Conservation (phyloP, 176 grass and related monocot species). For the Oryza meridionalis region DNA sequence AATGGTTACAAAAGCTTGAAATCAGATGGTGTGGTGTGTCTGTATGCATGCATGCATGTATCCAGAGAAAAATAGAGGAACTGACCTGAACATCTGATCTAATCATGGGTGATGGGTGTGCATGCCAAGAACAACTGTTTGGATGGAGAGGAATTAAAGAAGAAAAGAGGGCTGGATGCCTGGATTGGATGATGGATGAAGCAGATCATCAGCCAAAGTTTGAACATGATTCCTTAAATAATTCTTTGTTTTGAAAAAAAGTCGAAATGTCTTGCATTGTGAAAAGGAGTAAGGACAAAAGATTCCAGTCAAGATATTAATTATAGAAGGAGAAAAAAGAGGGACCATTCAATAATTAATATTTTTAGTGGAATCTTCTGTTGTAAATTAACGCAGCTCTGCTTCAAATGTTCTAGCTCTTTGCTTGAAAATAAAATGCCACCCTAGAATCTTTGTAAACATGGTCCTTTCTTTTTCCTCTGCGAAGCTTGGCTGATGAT, state of each 20-base stretch:
- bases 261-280: too few relatives aligned
- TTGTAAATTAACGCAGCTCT: neutral
- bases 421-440: neutral
- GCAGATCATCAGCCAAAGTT: too few relatives aligned
- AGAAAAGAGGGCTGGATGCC: neutral
- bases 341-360: neutral
- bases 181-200: too few relatives aligned
- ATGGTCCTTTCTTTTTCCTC: neutral
- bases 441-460: neutral
- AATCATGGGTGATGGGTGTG: constrained; percentile 33
- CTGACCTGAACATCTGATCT: neutral
- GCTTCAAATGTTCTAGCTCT: constrained; percentile 1
- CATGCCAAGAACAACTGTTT: constrained; percentile 29
- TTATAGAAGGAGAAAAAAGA: neutral
- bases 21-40: constrained; percentile 1
- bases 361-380: neutral
- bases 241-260: too few relatives aligned
- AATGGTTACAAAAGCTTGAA: constrained; percentile 15
- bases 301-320: too few relatives aligned
- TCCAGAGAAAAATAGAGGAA: constrained; percentile 19
- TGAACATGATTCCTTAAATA: too few relatives aligned
- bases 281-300: neutral
- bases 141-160: constrained; percentile 16
- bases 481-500: neutral
- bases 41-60: neutral